phyloP scores from a whole-genome alignment of 2,329 filamentous ascomycete species.

The Ilyonectria sp. region DNA sequence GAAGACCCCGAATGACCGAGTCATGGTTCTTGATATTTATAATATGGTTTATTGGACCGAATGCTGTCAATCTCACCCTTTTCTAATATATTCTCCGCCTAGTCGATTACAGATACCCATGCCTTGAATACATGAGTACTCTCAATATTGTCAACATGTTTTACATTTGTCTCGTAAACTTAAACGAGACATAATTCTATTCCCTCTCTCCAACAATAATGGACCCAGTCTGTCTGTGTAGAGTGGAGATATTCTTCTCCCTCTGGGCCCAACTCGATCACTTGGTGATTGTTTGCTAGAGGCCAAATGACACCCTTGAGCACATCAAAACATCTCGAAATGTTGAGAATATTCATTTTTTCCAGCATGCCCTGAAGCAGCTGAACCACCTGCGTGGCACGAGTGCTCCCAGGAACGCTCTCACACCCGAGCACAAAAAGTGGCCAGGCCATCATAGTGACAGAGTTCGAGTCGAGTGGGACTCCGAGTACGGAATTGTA shows the following conservation, averaged over 20 bases:
- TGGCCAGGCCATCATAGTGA: constrained; percentile 30
- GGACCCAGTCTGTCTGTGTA: neutral
- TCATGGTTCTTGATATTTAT: too few relatives aligned
- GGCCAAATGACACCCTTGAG: neutral
- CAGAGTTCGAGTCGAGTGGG: constrained; percentile 1
- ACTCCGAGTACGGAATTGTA: neutral
- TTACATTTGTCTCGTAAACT: neutral
- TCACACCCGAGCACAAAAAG: constrained; percentile 27
- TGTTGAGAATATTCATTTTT: neutral
- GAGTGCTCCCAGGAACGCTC: neutral
- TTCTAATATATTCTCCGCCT: too few relatives aligned
- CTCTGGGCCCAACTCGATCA: neutral
- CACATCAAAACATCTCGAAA: neutral
- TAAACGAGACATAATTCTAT: neutral
- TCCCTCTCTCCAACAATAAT: neutral
- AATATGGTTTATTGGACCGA: too few relatives aligned
- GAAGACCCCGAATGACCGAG: too few relatives aligned
- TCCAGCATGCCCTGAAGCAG: neutral
- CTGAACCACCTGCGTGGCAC: neutral
- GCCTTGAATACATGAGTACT: too few relatives aligned
- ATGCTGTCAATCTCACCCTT: too few relatives aligned
- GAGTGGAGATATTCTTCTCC: neutral
- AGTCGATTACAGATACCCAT: too few relatives aligned
- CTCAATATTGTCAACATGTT: neutral
- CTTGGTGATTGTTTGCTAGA: neutral